Base-by-base conservation (phyloP, 208 protist genomes). In the Leishmania gerbilli region DNA sequence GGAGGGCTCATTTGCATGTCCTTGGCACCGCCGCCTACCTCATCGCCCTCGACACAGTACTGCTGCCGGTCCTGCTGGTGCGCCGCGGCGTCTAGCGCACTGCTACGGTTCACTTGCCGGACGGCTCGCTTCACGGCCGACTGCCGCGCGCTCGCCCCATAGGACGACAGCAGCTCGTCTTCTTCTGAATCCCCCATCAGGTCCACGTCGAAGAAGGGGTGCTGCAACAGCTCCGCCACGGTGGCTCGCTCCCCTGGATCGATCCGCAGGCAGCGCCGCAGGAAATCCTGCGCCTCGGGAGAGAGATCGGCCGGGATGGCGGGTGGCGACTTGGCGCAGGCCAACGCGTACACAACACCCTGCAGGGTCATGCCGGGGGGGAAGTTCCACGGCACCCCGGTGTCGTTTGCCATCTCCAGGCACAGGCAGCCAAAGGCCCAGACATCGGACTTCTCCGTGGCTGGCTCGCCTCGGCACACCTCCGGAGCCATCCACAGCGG, bases 401-500 rank as follows among this genome's bases (percentile, higher is more conserved):
- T 90, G 11, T 88, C 81, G 77, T 93, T 95, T 55, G 87, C 90
- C 92, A 97, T 97, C 83, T 97, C 92, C 40, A 96, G 83, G 77
- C 90, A 95, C 42, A 96, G 81, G 76, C 94, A 97, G 62, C 94
- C 94, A 77, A 91, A 94, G 49, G 88, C 47, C 94, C 94, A 97
- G 24, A 97, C 89, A 77, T 97, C 94, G 53, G 92, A 94, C 83
- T 94, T 93, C 47, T 85, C 88, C 45, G 89, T 90, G 1, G 93
- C 90, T 21, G 78, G 34, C 64, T 91, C 87, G 42, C 91, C 89
- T 31, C 92, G 91, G 83, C 93, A 96, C 82, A 97, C 91, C 88
- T 97, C 91, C 6, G 93, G 92, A 34, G 93, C 89, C 93, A 97
- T 97, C 92, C 93, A 97, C 64, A 92, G 79, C 51, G 91, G 91